Evolutionary conservation across 2,329 filamentous ascomycete genomes (phyloP).

Genomic region (Didymella exigua): DNA sequence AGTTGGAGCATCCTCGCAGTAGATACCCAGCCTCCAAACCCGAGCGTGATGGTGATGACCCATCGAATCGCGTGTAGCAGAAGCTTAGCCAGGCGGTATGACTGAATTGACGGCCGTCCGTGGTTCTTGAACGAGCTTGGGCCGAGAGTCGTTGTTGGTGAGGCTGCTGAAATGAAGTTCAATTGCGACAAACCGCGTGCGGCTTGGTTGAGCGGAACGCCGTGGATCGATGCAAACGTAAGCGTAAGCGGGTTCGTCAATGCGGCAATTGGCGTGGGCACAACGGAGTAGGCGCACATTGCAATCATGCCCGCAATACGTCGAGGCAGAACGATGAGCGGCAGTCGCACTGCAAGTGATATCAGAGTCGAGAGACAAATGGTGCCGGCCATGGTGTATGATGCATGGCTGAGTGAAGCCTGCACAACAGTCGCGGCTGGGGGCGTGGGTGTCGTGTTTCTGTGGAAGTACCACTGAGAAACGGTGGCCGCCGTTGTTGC

Average conservation of each 20-base stretch:
- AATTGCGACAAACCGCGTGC: slow-evolving; percentile 82
- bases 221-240: slow-evolving; percentile 93
- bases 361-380: slow-evolving; percentile 87
- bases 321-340: slow-evolving; percentile 80
- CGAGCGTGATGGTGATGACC: slow-evolving; percentile 87
- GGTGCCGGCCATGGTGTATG: slow-evolving; percentile 87
- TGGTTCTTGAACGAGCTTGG: slow-evolving; percentile 48
- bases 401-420: slow-evolving; percentile 80
- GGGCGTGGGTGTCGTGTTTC: slow-evolving; percentile 77
- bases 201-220: slow-evolving; percentile 76
- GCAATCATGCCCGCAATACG: slow-evolving; percentile 72
- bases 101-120: slow-evolving; percentile 65
- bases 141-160: slow-evolving; percentile 71
- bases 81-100: slow-evolving; percentile 89
- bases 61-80: slow-evolving; percentile 88
- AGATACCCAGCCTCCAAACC: slow-evolving; percentile 95
- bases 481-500: slow-evolving; percentile 93
- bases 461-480: slow-evolving; percentile 99
- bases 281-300: slow-evolving; percentile 76
- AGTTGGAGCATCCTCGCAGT: slow-evolving; percentile 80
- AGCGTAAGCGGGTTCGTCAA: slow-evolving; percentile 90
- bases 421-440: slow-evolving; percentile 80
- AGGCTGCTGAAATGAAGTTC: slow-evolving; percentile 74
- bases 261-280: slow-evolving; percentile 83
- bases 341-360: slow-evolving; percentile 79